A percentile compares a stretch with the other conserved stretches of the same genome.
phyloP scores from a whole-genome alignment of 73 alveolate species.

The Symbiodinium natans region DNA sequence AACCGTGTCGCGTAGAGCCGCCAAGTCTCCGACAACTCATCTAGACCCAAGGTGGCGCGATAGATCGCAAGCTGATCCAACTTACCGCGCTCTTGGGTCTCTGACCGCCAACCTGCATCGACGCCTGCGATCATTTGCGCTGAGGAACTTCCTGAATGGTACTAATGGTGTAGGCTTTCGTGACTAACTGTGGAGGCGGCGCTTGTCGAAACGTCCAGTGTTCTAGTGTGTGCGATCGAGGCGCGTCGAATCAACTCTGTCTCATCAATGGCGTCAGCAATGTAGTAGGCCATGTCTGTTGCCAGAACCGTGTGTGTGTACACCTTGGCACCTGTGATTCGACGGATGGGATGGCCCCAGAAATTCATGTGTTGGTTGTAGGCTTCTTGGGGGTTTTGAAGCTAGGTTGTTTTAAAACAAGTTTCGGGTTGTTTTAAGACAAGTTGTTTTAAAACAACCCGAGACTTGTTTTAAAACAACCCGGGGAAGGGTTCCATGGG shows the following conservation, averaged over 20 bases:
- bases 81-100: slow-evolving; percentile 16
- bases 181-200: no score
- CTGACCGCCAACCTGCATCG: slow-evolving; percentile 33
- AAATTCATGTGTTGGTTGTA: not conserved
- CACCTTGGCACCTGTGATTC: slow-evolving; percentile 46
- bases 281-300: slow-evolving; percentile 17
- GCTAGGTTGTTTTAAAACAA: no score
- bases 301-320: slow-evolving; percentile 19
- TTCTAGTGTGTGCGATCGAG: no score
- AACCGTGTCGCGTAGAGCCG: not conserved
- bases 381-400: no score
- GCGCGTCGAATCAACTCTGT: slow-evolving; percentile 11
- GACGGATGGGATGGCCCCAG: not conserved
- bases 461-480: no score
- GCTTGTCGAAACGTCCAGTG: no score
- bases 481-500: no score
- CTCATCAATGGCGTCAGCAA: not conserved
- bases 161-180: no score
- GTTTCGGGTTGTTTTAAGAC: no score
- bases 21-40: not conserved
- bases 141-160: not conserved
- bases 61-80: slow-evolving; percentile 50
- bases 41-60: not conserved
- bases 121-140: not conserved
- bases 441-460: no score